These are phyloP conservation scores for Cordyceps farinosa DNA, from an alignment of 2,329 filamentous ascomycete species.

Conservation along the genomic window DNA sequence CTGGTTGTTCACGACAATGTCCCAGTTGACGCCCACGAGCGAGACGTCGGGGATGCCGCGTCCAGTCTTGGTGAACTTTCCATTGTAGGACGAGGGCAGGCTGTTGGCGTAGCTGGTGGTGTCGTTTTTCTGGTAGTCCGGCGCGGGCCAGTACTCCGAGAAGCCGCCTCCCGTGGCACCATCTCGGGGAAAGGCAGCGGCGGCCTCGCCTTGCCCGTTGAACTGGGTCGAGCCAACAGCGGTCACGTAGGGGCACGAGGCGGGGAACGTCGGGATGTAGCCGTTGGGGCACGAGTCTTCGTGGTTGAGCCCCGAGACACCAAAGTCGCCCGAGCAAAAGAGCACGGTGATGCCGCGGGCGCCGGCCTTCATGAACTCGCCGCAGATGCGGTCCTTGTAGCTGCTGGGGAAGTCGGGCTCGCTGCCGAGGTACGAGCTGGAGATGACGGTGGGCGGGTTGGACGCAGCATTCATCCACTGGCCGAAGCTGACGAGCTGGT, in stretches of 20 bases:
- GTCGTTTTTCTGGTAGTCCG: conserved; percentile 43
- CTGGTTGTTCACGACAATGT: neutral
- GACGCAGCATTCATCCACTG: neutral
- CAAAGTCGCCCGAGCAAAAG: conserved; percentile 34
- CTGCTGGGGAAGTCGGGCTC: conserved; percentile 39
- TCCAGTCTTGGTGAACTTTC: conserved; percentile 38
- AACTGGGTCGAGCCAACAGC: conserved; percentile 51
- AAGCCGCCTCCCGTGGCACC: conserved; percentile 48
- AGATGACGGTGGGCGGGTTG: conserved; percentile 38
- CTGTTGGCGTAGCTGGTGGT: conserved; percentile 35
- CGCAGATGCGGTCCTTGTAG: conserved; percentile 43
- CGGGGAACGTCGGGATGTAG: conserved; percentile 39
- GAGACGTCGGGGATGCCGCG: conserved; percentile 45
- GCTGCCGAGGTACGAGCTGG: conserved; percentile 50
- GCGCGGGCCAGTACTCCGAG: conserved; percentile 45
- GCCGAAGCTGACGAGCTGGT: conserved; percentile 14
- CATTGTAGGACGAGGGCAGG: conserved; percentile 36
- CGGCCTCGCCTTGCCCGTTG: conserved; percentile 38
- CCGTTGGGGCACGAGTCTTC: conserved; percentile 16
- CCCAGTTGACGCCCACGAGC: neutral
- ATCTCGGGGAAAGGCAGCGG: conserved; percentile 41
- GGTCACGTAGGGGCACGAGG: conserved; percentile 44
- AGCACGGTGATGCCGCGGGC: conserved; percentile 48
- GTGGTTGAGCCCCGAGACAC: conserved; percentile 21
- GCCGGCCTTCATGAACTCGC: conserved; percentile 54